These are phyloP conservation scores for apple (Malus domestica) DNA, from an alignment of 306 rosid genomes.

Conservation along the genomic window ASM211411v1 NC_041793.1:39820001-39820500, in stretches of 20 bases:
- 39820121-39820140: conserved; percentile 54
- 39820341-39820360: conserved; percentile 66
- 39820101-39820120: conserved; percentile 71
- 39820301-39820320: conserved; percentile 58
- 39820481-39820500: conserved; percentile 68
- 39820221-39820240: conserved; percentile 59
- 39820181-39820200: conserved; percentile 41
- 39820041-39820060: conserved; percentile 24
- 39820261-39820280: conserved; percentile 51
- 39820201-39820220: conserved; percentile 64
- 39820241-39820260: conserved; percentile 71
- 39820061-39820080: conserved; percentile 50
- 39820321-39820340: conserved; percentile 83
- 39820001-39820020: conserved; percentile 49
- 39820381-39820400: conserved; percentile 70
- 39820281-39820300: conserved; percentile 35
- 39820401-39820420: conserved; percentile 68
- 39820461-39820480: conserved; percentile 77
- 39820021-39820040: conserved; percentile 17
- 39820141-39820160: conserved; percentile 33
- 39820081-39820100: conserved; percentile 42
- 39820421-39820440: conserved; percentile 54
- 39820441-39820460: conserved; percentile 77
- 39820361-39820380: conserved; percentile 40
- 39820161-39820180: conserved; percentile 53